Percentiles rank a stretch among this genome's conserved stretches.
These are phyloP conservation scores for Fusarium albosuccineum DNA, from an alignment of 2,329 filamentous ascomycete species.

Conservation along the genomic window DNA sequence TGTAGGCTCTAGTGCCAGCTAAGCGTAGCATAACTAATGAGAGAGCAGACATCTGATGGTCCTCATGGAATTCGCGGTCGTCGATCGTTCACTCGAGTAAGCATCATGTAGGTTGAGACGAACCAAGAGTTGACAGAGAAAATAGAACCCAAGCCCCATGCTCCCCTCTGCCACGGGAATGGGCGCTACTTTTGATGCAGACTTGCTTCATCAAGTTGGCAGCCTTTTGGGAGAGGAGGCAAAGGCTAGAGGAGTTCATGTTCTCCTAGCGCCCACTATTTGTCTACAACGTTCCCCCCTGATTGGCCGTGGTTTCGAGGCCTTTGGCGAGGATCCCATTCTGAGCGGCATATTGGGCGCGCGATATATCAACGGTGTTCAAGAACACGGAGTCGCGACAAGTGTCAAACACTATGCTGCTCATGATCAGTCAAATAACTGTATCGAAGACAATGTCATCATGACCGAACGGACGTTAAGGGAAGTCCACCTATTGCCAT, in stretches of 20 bases:
- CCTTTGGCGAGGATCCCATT: conserved; percentile 57
- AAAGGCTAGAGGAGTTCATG: conserved; percentile 72
- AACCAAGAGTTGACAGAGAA: not conserved
- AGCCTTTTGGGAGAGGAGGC: conserved; percentile 67
- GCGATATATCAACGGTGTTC: conserved; percentile 52
- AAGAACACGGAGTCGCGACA: conserved; percentile 54
- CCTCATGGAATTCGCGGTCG: conserved; percentile 42
- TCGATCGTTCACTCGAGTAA: conserved; percentile 37
- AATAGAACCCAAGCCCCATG: conserved; percentile 56
- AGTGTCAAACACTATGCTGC: conserved; percentile 59
- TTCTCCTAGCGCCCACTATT: conserved; percentile 60
- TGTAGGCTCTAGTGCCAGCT: conserved; percentile 5
- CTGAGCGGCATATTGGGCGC: conserved; percentile 54
- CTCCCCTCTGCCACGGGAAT: conserved; percentile 53
- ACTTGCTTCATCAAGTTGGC: conserved; percentile 69
- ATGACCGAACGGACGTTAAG: conserved; percentile 39
- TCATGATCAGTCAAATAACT: conserved; percentile 52
- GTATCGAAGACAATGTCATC: conserved; percentile 40
- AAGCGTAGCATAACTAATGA: not conserved
- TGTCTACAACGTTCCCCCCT: conserved; percentile 59
- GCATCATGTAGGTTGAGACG: not conserved
- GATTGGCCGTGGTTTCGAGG: conserved; percentile 58
- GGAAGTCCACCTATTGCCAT: conserved; percentile 51
- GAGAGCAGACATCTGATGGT: conserved; percentile 35
- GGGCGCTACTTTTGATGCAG: conserved; percentile 72